phyloP scores from a whole-genome alignment of 305 asterid species.

The Lippia alba region DNA sequence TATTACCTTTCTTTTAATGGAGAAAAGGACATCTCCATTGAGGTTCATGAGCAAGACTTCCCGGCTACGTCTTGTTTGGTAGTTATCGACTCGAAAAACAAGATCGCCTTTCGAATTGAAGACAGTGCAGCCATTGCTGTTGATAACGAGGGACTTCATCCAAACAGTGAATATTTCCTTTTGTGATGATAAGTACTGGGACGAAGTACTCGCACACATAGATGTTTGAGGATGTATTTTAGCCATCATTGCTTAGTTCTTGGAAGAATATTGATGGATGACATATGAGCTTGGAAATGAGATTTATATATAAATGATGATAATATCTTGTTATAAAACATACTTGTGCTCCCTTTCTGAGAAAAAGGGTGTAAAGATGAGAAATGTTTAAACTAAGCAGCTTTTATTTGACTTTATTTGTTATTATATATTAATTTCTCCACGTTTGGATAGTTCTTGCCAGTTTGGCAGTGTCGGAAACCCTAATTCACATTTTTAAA shows the following conservation, averaged over 20 bases:
- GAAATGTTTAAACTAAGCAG: not conserved
- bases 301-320: not conserved
- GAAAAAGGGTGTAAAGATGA: not conserved
- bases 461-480: not conserved
- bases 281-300: conserved; percentile 3
- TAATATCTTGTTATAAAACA: not conserved
- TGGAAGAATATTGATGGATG: not conserved
- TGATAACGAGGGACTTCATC: conserved; percentile 68
- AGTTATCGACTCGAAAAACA: conserved; percentile 65
- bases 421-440: conserved; percentile 16
- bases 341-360: not conserved
- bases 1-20: conserved; percentile 54
- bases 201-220: conserved; percentile 5
- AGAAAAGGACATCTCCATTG: conserved; percentile 54
- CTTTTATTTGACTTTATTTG: conserved; percentile 21
- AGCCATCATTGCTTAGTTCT: conserved; percentile 42
- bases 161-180: conserved; percentile 57
- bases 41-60: conserved; percentile 64
- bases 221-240: conserved; percentile 48
- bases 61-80: conserved; percentile 47
- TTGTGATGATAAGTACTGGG: conserved; percentile 29
- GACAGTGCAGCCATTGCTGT: conserved; percentile 72
- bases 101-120: conserved; percentile 53
- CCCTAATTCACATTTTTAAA: too few relatives aligned
- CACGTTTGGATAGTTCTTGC: conserved; percentile 29